phyloP scores from a whole-genome alignment of 2,329 filamentous ascomycete species.

The Hypoxylon sp. region DNA sequence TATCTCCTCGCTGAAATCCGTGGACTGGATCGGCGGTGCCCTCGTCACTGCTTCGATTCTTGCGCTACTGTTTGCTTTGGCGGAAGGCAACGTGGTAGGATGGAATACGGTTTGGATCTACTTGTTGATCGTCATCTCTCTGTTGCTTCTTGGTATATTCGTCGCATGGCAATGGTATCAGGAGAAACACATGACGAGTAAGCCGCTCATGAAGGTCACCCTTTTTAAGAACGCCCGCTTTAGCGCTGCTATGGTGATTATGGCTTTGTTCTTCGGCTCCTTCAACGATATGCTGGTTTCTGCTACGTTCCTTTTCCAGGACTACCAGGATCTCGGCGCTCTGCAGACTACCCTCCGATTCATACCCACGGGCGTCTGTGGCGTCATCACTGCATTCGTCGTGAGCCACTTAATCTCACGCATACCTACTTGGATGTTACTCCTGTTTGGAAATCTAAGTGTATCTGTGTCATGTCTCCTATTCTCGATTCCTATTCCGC shows the following conservation, averaged over 20 bases:
- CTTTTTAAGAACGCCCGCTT: conserved; percentile 74
- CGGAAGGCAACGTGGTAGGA: conserved; percentile 78
- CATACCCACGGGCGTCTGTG: conserved; percentile 74
- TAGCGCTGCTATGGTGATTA: conserved; percentile 74
- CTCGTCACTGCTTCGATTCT: conserved; percentile 75
- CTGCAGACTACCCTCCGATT: conserved; percentile 79
- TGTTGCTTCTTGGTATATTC: conserved; percentile 70
- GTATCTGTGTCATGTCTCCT: conserved; percentile 71
- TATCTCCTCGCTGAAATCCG: conserved; percentile 59
- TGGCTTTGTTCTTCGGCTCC: conserved; percentile 75
- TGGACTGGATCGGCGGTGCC: conserved; percentile 78
- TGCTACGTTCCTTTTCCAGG: conserved; percentile 79
- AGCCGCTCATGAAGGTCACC: conserved; percentile 77
- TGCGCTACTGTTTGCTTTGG: conserved; percentile 75
- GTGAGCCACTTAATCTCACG: conserved; percentile 70
- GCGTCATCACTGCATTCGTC: conserved; percentile 69
- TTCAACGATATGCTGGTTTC: conserved; percentile 80
- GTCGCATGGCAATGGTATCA: conserved; percentile 73
- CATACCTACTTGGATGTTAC: conserved; percentile 71
- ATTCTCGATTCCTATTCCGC: conserved; percentile 74
- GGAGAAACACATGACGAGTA: conserved; percentile 64
- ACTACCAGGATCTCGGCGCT: conserved; percentile 72
- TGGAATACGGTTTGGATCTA: conserved; percentile 76
- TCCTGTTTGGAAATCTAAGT: conserved; percentile 70
- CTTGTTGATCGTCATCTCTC: conserved; percentile 69